Evolutionary conservation across 2,329 filamentous ascomycete genomes (phyloP), one percentile per base, ranked within the genome.

Genomic region (Berkeleyomyces rouxiae): DNA sequence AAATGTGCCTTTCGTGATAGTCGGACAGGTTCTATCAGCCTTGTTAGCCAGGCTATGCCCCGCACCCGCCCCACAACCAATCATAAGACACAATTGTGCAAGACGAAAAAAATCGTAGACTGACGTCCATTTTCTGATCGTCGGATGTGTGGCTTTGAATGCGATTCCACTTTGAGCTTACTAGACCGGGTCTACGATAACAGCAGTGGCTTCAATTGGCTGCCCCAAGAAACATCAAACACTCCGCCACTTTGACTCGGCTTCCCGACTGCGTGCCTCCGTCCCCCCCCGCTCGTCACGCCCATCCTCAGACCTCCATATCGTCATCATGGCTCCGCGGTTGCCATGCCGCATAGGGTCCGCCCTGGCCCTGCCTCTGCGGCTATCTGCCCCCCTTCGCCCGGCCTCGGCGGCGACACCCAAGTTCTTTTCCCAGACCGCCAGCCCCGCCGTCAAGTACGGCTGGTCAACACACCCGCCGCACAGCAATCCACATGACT

Each of bases 381-480:
- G 61, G 33, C 37, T 62, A 4, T 3, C 39, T 37, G 23, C 61
- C 10, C 49, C 44, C 31, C 33, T 36, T 11, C 7, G 39, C 47
- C 23, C 59, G 16, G 23, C 11, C 10, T 39, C 47, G 7, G 46
- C 59, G 10, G 11, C 47, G 44, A 23, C 36, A 6, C 37, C 36
- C 31, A n/a, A 33, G 7, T 31, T 49, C 66, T 71, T 74, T 61
- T 72, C 79, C 66, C 74, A 80, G 68, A 77, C 74, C 42, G 69
- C 75, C 64, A 71, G 70, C 66, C 79, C 78, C 70, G 75, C 77
- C 70, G 76, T 82, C 69, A 78, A 81, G 66, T 78, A 81, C 70
- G 83, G 83, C 69, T 86, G 83, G 83, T 77, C 76, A 63, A 85
- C 82, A 2, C 75, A 78, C 63, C 74, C 79, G 62, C 69, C 73